A percentile compares a stretch with the other conserved stretches of the same genome.
Evolutionary conservation across 306 rosid species (phyloP).

Genomic region (Purshia tridentata): DNA sequence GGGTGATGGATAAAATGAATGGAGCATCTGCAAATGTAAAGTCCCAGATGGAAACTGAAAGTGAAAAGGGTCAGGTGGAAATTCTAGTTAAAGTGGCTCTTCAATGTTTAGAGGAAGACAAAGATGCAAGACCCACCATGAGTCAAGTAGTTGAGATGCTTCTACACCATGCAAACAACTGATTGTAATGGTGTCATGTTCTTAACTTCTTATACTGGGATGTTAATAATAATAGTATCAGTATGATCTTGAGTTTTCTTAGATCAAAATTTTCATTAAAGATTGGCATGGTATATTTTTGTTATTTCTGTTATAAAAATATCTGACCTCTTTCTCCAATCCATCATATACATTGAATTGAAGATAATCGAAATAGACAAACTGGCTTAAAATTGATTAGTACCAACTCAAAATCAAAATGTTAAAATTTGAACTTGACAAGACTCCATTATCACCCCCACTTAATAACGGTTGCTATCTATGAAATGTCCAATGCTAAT

Average conservation of each 20-base stretch:
- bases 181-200: conserved; percentile 21
- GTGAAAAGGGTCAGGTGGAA: conserved; percentile 34
- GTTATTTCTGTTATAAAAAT: no score
- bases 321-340: no score
- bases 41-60: conserved; percentile 14
- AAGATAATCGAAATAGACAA: not conserved
- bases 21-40: not conserved
- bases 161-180: not conserved
- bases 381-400: no score
- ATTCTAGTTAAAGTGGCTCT: conserved; percentile 35
- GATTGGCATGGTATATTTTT: no score
- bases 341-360: no score
- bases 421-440: no score
- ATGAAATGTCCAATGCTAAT: no score
- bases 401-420: no score
- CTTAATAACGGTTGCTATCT: no score
- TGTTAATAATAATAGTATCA: not conserved
- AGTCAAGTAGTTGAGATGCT: conserved; percentile 52
- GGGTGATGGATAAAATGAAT: conserved; percentile 38
- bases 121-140: conserved; percentile 57
- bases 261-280: no score
- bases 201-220: not conserved
- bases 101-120: conserved; percentile 52
- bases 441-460: no score
- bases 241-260: no score